Percentiles rank a stretch among this genome's conserved stretches.
Conservation (phyloP, 2,329 filamentous ascomycete genomes). For the Aschersonia sp. region DNA sequence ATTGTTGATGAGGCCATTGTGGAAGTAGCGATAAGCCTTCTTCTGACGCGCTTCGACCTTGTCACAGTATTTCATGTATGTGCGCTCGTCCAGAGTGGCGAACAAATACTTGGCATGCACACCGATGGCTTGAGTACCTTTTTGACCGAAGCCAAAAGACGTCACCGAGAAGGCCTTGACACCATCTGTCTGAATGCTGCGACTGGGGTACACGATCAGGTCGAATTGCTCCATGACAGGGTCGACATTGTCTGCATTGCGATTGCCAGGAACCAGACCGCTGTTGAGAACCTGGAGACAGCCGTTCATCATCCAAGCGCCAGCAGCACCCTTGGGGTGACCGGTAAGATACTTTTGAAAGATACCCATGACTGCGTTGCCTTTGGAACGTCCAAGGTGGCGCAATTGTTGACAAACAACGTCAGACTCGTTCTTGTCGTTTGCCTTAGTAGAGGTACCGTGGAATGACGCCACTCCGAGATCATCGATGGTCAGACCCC, state of each 20-base stretch:
- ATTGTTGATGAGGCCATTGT: conserved; percentile 97
- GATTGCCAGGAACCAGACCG: conserved; percentile 89
- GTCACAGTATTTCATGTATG: conserved; percentile 66
- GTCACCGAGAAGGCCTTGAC: conserved; percentile 98
- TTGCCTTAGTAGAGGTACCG: conserved; percentile 94
- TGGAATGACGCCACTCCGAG: conserved; percentile 95
- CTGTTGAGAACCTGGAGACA: conserved; percentile 90
- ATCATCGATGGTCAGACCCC: conserved; percentile 96
- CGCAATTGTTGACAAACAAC: conserved; percentile 93
- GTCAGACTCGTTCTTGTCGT: conserved; percentile 98
- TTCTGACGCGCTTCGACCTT: conserved; percentile 93
- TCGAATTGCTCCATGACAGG: conserved; percentile 95
- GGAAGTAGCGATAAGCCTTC: conserved; percentile 98
- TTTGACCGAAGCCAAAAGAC: conserved; percentile 98
- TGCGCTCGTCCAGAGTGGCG: conserved; percentile 77
- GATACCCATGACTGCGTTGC: conserved; percentile 88
- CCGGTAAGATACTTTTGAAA: conserved; percentile 99
- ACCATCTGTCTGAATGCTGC: conserved; percentile 90
- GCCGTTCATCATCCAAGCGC: conserved; percentile 99
- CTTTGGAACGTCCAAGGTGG: conserved; percentile 90
- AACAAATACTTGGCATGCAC: conserved; percentile 94
- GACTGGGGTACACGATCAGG: conserved; percentile 92
- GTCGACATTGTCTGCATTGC: conserved; percentile 96
- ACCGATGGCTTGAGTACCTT: conserved; percentile 94
- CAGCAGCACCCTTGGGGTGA: conserved; percentile 97